Conservation (phyloP, 495 filamentous ascomycete species). For the Neurospora tetraspora region DNA sequence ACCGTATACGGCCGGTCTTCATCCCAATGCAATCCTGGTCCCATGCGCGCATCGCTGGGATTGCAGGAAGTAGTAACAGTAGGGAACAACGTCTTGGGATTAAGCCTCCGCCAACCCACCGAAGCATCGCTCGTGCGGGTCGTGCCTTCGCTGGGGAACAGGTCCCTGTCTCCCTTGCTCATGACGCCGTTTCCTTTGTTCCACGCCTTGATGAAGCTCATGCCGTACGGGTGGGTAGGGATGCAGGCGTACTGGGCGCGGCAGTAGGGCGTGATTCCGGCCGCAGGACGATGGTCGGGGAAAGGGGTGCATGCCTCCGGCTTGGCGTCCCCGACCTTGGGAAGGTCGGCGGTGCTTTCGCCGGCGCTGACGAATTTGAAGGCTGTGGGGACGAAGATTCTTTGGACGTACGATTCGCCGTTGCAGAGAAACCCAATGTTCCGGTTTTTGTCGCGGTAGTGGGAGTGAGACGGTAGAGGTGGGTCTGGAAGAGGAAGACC, state of each 20-base stretch:
- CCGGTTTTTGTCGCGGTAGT: conserved; percentile 23
- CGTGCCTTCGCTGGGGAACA: conserved; percentile 16
- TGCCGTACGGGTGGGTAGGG: conserved; percentile 33
- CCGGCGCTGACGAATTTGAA: conserved; percentile 43
- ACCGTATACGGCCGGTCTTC: conserved; percentile 47
- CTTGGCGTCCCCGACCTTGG: conserved; percentile 45
- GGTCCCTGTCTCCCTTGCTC: conserved; percentile 22
- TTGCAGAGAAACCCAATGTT: conserved; percentile 51
- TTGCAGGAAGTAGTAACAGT: conserved; percentile 44
- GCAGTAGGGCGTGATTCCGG: conserved; percentile 16
- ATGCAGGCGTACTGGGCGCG: conserved; percentile 30
- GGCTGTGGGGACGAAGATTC: conserved; percentile 40
- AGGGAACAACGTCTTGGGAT: conserved; percentile 38
- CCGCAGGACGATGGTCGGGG: conserved; percentile 52
- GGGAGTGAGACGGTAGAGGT: conserved; percentile 53
- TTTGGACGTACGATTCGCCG: conserved; percentile 45
- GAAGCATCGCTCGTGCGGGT: conserved; percentile 11
- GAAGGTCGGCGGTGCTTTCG: conserved; percentile 48
- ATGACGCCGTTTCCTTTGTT: conserved; percentile 27
- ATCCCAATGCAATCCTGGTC: conserved; percentile 48
- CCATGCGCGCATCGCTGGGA: conserved; percentile 38
- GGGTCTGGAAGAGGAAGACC: conserved; percentile 41
- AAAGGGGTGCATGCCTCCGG: conserved; percentile 42
- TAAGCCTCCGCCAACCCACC: conserved; percentile 41
- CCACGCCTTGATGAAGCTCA: conserved; percentile 38